These are phyloP conservation scores for Furcasterigmium sp. DNA, from an alignment of 2,329 filamentous ascomycete genomes.

Conservation along the genomic window DNA sequence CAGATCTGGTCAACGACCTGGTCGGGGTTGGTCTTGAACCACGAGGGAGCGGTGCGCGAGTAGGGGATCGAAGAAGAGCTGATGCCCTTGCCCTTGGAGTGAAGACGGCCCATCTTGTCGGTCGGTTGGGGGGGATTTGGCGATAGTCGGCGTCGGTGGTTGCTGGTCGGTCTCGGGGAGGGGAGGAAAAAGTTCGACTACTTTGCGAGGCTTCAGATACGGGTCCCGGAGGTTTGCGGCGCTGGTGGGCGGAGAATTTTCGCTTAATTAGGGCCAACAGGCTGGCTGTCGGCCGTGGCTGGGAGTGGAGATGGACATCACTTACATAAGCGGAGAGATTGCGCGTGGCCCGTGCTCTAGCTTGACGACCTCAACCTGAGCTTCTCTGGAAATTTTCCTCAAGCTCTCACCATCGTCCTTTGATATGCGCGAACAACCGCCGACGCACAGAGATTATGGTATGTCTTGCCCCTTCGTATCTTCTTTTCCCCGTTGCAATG, in stretches of 20 bases:
- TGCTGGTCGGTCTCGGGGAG: slow-evolving; percentile 11
- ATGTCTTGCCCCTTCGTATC: slow-evolving; percentile 3
- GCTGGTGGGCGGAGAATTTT: slow-evolving; percentile 37
- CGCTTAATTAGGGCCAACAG: slow-evolving; percentile 39
- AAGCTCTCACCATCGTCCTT: slow-evolving; percentile 2
- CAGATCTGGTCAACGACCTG: slow-evolving; percentile 99
- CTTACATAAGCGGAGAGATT: neutral
- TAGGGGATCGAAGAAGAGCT: slow-evolving; percentile 93
- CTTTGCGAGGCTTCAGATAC: neutral
- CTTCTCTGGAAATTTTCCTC: slow-evolving; percentile 2
- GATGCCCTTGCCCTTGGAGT: slow-evolving; percentile 99
- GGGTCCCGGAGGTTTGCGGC: slow-evolving; percentile 17
- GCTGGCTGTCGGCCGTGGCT: neutral
- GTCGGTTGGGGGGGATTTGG: slow-evolving; percentile 10
- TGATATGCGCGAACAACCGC: slow-evolving; percentile 1
- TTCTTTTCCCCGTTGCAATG: slow-evolving; percentile 38
- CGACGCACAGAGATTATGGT: neutral
- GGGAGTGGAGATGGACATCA: too few species aligned
- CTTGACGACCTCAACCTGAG: slow-evolving; percentile 1
- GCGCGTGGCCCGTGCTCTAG: neutral
- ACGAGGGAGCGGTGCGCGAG: slow-evolving; percentile 85
- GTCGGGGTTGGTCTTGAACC: slow-evolving; percentile 98
- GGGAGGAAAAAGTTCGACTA: slow-evolving; percentile 5
- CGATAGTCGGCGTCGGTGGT: slow-evolving; percentile 9
- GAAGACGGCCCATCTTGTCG: slow-evolving; percentile 89